A percentile compares a stretch with the other conserved stretches of the same genome.
These are phyloP conservation scores for Salix udensis DNA, from an alignment of 345 rosid genomes.

Conservation along the genomic window DNA sequence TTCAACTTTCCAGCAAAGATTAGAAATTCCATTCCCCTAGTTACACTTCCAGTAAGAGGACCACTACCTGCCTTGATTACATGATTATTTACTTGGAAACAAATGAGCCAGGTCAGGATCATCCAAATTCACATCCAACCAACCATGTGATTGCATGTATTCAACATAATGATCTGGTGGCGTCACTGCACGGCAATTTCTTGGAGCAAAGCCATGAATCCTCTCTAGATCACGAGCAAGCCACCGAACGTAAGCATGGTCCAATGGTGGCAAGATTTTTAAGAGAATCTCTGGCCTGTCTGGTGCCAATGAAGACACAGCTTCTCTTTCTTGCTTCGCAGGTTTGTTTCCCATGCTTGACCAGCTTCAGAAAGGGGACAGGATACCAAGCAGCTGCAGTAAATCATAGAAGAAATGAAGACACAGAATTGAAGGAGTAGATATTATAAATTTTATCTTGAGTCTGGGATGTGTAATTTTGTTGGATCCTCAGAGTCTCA, in stretches of 20 bases:
- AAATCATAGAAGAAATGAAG: not conserved
- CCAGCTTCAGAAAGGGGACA: slow-evolving; percentile 4
- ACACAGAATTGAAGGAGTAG: too few relatives aligned
- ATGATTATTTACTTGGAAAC: slow-evolving; percentile 34
- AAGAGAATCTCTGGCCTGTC: slow-evolving; percentile 47
- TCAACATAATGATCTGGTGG: slow-evolving; percentile 72
- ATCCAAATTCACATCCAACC: slow-evolving; percentile 62
- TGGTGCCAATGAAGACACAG: slow-evolving; percentile 36
- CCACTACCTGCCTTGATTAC: not conserved
- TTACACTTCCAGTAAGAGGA: not conserved
- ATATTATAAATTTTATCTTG: not conserved
- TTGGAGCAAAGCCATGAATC: slow-evolving; percentile 54
- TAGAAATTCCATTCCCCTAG: not conserved
- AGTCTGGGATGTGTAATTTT: not conserved
- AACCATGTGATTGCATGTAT: slow-evolving; percentile 59
- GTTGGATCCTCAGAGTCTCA: not conserved
- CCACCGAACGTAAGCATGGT: slow-evolving; percentile 59
- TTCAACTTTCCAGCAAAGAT: not conserved
- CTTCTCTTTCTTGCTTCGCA: slow-evolving; percentile 55
- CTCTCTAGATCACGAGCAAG: slow-evolving; percentile 71
- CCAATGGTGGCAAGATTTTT: slow-evolving; percentile 68
- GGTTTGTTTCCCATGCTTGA: slow-evolving; percentile 1
- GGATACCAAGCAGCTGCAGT: not conserved
- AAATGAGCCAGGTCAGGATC: slow-evolving; percentile 75
- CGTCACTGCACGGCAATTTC: slow-evolving; percentile 41